phyloP scores from a whole-genome alignment of 129 eudicot species.

The Artemisia argyi region DNA sequence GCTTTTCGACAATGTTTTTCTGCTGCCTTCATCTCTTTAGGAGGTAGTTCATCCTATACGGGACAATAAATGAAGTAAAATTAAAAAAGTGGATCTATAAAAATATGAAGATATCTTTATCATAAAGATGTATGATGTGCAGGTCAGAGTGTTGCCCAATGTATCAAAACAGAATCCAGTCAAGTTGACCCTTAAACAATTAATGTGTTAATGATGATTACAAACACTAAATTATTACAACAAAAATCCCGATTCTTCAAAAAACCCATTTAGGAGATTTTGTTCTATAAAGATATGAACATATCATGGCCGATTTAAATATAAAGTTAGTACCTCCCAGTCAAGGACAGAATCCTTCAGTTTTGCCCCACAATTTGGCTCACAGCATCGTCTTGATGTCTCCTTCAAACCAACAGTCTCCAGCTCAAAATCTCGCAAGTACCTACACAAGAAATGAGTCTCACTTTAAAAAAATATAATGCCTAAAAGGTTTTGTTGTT shows the following conservation, averaged over 20 bases:
- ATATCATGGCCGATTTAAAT: too few relatives aligned
- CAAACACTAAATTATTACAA: not conserved
- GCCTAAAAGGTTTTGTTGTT: not conserved
- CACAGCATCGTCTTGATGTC: conserved; percentile 58
- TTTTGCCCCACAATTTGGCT: conserved; percentile 50
- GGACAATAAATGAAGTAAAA: conserved; percentile 9
- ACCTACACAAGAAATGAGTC: conserved; percentile 34
- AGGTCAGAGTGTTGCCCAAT: not conserved
- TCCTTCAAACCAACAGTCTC: conserved; percentile 68
- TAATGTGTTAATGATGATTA: not conserved
- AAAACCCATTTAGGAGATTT: not conserved
- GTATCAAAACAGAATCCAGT: not conserved
- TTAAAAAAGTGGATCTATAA: not conserved
- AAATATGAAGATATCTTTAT: not conserved
- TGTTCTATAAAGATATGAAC: not conserved
- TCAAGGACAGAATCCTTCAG: conserved; percentile 67
- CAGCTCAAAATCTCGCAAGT: conserved; percentile 61
- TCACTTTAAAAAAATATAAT: not conserved
- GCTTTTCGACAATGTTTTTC: conserved; percentile 64
- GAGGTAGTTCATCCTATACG: conserved; percentile 62
- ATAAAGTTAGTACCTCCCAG: conserved; percentile 56
- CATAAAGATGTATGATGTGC: not conserved
- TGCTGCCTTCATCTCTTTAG: conserved; percentile 56
- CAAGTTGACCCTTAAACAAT: not conserved
- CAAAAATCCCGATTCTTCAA: not conserved